A percentile compares a stretch with the other conserved stretches of the same genome.
Evolutionary conservation across 2,329 filamentous ascomycete genomes (phyloP).

Genomic region (Massarina eburnea): DNA sequence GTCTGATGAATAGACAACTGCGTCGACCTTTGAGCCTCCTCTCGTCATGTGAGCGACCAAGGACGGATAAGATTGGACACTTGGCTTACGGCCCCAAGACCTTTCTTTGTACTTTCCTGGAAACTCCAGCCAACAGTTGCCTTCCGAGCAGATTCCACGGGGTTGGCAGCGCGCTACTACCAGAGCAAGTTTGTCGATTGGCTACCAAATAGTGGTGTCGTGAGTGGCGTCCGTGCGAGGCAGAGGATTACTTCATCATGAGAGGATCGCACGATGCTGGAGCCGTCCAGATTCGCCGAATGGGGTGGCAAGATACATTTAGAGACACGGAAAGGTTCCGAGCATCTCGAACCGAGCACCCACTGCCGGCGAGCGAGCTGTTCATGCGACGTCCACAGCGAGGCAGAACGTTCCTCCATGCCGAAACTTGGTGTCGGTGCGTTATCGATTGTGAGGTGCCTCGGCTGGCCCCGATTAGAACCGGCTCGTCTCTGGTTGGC

Average conservation of each 20-base stretch:
- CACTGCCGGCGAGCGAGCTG: background rate
- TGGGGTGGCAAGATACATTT: no score
- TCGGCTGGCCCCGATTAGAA: constrained; percentile 8
- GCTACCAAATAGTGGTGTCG: background rate
- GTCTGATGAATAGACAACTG: no score
- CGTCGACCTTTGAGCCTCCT: background rate
- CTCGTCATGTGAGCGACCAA: background rate
- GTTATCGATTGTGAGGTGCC: constrained; percentile 20
- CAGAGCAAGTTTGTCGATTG: constrained; percentile 1
- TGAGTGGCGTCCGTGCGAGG: constrained; percentile 1
- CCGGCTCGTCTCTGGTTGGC: background rate
- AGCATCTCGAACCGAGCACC: no score
- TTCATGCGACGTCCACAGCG: background rate
- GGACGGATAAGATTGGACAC: constrained; percentile 6
- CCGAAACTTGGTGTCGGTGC: background rate
- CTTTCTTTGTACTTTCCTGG: constrained; percentile 19
- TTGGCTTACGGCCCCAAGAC: constrained; percentile 39
- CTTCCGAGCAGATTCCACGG: constrained; percentile 32
- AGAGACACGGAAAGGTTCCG: no score
- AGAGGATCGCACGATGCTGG: no score
- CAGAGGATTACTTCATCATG: background rate
- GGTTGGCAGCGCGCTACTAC: constrained; percentile 10
- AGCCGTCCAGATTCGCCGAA: no score
- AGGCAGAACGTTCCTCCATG: background rate
- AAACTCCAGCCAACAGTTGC: constrained; percentile 21